Conservation (phyloP, 495 filamentous ascomycete genomes). For the Aspergillus haitiensis region DNA sequence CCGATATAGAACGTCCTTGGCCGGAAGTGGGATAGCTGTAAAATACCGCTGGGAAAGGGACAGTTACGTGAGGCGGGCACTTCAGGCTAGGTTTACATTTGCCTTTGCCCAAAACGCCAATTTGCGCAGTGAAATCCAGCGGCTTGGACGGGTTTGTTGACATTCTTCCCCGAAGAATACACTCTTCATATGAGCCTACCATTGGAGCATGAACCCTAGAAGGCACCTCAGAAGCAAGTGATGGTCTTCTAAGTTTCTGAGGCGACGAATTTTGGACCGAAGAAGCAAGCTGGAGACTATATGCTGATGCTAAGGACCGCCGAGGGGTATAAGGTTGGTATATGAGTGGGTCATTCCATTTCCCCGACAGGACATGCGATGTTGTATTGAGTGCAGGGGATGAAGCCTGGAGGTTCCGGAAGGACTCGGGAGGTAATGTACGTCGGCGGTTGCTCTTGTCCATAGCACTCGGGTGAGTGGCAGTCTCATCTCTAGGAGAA, state of each 20-base stretch:
- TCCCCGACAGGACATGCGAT: conserved; percentile 22
- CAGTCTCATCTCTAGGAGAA: conserved; percentile 41
- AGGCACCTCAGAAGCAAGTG: conserved; percentile 71
- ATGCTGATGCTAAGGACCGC: conserved; percentile 66
- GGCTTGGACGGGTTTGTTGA: conserved; percentile 94
- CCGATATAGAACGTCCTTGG: conserved; percentile 57
- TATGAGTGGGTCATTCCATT: conserved; percentile 55
- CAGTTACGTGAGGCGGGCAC: conserved; percentile 87
- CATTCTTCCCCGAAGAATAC: conserved; percentile 92
- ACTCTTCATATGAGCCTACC: conserved; percentile 98
- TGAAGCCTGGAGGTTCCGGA: conserved; percentile 41
- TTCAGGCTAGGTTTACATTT: conserved; percentile 83
- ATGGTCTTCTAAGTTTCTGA: conserved; percentile 63
- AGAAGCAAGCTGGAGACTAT: conserved; percentile 56
- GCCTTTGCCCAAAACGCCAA: conserved; percentile 87
- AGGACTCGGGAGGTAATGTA: conserved; percentile 60
- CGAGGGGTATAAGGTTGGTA: conserved; percentile 72
- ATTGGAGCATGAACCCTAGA: conserved; percentile 85
- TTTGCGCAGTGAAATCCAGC: conserved; percentile 90
- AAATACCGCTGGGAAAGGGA: conserved; percentile 95
- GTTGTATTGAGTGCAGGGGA: conserved; percentile 30
- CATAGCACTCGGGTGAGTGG: conserved; percentile 34
- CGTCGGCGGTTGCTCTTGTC: conserved; percentile 56
- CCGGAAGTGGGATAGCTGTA: conserved; percentile 80
- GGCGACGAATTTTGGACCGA: conserved; percentile 65